Conservation (phyloP, 176 grass and related monocot species). For the Rhynchospora breviuscula region DNA sequence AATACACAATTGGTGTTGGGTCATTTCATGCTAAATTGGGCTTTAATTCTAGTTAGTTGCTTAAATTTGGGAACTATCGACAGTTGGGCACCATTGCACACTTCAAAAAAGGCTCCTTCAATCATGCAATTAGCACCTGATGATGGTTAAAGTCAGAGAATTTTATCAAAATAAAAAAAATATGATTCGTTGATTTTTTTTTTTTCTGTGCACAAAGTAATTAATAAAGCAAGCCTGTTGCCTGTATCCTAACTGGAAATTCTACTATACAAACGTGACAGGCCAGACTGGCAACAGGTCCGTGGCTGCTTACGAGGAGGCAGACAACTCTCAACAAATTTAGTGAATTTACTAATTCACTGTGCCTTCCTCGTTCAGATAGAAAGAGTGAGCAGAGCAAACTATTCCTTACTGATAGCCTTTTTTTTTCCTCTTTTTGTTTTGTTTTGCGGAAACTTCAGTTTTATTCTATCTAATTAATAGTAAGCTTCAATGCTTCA, state of each 20-base stretch:
- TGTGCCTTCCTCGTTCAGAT: not conserved
- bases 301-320: conserved; percentile 55
- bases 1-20: no score
- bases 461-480: no score
- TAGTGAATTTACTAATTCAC: no score
- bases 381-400: not conserved
- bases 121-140: no score
- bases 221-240: conserved; percentile 38
- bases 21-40: no score
- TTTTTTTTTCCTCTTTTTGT: not conserved
- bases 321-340: conserved; percentile 49
- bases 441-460: not conserved
- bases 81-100: no score
- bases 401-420: not conserved
- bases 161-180: not conserved
- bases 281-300: conserved; percentile 36
- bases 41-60: no score
- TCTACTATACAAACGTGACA: conserved; percentile 58
- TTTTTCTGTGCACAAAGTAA: conserved; percentile 43
- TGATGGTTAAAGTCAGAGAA: not conserved
- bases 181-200: not conserved
- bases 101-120: no score
- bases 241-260: conserved; percentile 43
- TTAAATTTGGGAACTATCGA: no score
- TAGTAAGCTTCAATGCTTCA: no score